These are phyloP conservation scores for Neurospora sp. DNA, from an alignment of 495 filamentous ascomycete species.

Conservation along the genomic window DNA sequence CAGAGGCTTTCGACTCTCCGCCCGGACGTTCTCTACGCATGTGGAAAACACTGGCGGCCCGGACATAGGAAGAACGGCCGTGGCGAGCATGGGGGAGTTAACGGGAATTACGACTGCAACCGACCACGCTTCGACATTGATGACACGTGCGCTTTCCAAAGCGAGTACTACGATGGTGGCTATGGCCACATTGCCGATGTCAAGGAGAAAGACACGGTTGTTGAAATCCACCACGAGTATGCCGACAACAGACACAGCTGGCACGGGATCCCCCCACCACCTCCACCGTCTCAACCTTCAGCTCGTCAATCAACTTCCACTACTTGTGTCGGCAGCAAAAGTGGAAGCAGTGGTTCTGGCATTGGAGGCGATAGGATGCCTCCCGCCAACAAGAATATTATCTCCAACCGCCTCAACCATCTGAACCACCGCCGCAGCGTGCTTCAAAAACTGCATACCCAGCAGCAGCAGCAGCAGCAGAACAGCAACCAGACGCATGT, in stretches of 20 bases:
- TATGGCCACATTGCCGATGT: neutral
- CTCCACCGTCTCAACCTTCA: neutral
- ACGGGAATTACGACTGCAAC: neutral
- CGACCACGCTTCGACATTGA: neutral
- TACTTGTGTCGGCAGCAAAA: neutral
- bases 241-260: neutral
- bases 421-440: neutral
- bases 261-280: neutral
- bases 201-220: neutral
- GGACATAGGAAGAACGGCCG: neutral
- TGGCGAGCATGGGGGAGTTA: neutral
- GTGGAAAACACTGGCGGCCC: neutral
- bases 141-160: neutral
- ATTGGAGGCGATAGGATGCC: neutral
- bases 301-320: neutral
- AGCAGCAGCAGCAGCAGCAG: neutral
- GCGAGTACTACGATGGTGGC: neutral
- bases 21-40: neutral
- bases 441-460: neutral
- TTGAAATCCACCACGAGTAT: neutral
- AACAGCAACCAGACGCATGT: neutral
- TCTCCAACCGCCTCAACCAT: neutral
- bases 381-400: neutral
- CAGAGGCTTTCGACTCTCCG: conserved; percentile 2
- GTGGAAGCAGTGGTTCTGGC: neutral